phyloP scores from a whole-genome alignment of 2,329 filamentous ascomycete genomes.

The Pleoardoris graminearum region DNA sequence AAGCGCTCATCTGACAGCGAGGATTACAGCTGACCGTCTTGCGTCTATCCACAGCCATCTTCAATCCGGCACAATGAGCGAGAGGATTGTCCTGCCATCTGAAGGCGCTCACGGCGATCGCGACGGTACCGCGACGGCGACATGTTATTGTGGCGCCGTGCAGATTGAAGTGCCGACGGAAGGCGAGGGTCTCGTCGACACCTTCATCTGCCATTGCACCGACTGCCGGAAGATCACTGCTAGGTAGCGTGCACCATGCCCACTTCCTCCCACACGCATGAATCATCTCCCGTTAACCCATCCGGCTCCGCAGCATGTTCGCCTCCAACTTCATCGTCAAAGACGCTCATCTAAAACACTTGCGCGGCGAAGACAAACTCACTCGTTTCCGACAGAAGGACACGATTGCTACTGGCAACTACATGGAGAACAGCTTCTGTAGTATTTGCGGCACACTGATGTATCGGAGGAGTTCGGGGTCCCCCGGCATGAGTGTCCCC shows the following conservation, averaged over 20 bases:
- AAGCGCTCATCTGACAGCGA: background rate
- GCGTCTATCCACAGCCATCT: background rate
- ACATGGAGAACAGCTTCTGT: constrained; percentile 1
- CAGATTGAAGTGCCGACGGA: background rate
- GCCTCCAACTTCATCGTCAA: constrained; percentile 55
- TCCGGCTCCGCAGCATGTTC: background rate
- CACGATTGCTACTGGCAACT: constrained; percentile 41
- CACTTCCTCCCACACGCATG: background rate
- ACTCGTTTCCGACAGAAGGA: constrained; percentile 49
- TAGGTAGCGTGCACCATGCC: background rate
- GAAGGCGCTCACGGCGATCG: background rate
- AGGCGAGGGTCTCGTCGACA: background rate
- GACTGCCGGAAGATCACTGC: constrained; percentile 57
- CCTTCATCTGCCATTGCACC: constrained; percentile 1
- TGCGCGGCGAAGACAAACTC: constrained; percentile 57
- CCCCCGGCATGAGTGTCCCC: constrained; percentile 8
- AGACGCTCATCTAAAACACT: constrained; percentile 52
- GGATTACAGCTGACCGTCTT: background rate
- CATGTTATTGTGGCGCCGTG: background rate
- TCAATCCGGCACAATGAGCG: background rate
- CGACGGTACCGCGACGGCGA: background rate
- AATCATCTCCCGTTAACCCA: background rate
- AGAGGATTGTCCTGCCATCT: background rate
- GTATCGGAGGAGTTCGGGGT: constrained; percentile 7
- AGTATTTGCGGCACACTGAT: constrained; percentile 1